Evolutionary conservation across 2,329 filamentous ascomycete genomes (phyloP), one percentile per base, ranked within the genome.

Genomic region (Trichoderma semiorbis): DNA sequence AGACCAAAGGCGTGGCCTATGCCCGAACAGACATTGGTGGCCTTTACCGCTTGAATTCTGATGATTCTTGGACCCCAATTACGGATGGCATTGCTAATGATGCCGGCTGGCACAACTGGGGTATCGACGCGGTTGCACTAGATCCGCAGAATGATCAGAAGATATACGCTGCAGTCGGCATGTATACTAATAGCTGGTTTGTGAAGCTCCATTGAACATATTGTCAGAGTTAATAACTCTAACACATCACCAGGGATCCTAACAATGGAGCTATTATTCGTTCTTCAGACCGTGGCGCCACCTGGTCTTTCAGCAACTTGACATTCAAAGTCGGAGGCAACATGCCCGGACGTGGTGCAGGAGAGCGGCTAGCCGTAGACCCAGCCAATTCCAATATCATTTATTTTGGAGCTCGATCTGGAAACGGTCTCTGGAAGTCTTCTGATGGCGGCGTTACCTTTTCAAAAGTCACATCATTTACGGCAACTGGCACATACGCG

Each of bases 111-210:
- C 66, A 69, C 21, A 69, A 69, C 16, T 69, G 66, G 66, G 66
- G 66, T 21, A 69, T 61, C 8, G 66, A 69, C 12, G 55, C 66
- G 2, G 5, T 69, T 61, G 66, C 66, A 24, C 66, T 69, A 2
- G 66, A 69, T 50, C 66, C 66, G 14, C 66, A 69, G 21, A 61
- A 69, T 8, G 66, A 69, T 36, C 36, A 61, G 21, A 69, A 69
- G 26, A 14, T 69, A n/a, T 69, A 69, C 50, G 66, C 66, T 34
- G 66, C 66, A 4, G 66, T 69, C 0, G 66, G 66, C 55, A 50
- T 69, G 55, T 69, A 69, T 53, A 69, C 66, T 8, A 69, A 69
- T n/a, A 69, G 66, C 55, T 69, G 66, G 66, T 69, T 26, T 26
- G 66, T 69, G 39, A 36, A 60, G 3, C 4, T 34, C 5, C 14